These are phyloP conservation scores for Trypanosoma platydactyli DNA, from an alignment of 208 protist species.

Conservation along the genomic window DNA sequence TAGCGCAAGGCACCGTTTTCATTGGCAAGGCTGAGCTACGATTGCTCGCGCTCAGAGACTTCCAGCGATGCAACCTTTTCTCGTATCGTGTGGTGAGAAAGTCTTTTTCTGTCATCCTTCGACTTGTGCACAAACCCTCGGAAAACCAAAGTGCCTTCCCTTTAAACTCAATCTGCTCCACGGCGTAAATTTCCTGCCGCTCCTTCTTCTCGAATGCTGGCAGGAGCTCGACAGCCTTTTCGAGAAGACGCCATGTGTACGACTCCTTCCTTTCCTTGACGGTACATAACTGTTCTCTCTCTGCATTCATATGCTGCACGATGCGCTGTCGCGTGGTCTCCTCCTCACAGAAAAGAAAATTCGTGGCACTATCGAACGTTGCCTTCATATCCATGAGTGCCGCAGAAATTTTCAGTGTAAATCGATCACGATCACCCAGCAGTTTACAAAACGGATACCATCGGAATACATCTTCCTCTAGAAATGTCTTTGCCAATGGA, in stretches of 20 bases:
- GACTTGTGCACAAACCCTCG: conserved; percentile 1
- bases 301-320: neutral
- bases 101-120: too few species aligned
- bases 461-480: conserved; percentile 11
- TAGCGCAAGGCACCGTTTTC: neutral
- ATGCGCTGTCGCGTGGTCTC: conserved; percentile 6
- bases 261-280: neutral
- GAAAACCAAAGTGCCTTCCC: conserved; percentile 15
- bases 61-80: too few species aligned
- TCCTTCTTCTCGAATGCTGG: conserved; percentile 18
- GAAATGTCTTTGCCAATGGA: conserved; percentile 9
- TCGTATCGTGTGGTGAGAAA: neutral
- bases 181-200: conserved; percentile 8
- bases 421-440: conserved; percentile 16
- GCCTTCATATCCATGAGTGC: conserved; percentile 3
- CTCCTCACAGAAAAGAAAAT: conserved; percentile 4
- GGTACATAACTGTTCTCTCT: neutral
- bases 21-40: neutral
- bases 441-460: conserved; percentile 21
- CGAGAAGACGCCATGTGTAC: conserved; percentile 11
- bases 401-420: conserved; percentile 12
- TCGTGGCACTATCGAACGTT: neutral
- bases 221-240: conserved; percentile 11
- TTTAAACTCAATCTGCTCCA: conserved; percentile 24
- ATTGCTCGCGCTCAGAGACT: neutral